Percentiles rank a stretch among this genome's conserved stretches.
These are phyloP conservation scores for Orbilia brochopaga DNA, from an alignment of 2,329 filamentous ascomycete genomes.

Conservation along the genomic window DNA sequence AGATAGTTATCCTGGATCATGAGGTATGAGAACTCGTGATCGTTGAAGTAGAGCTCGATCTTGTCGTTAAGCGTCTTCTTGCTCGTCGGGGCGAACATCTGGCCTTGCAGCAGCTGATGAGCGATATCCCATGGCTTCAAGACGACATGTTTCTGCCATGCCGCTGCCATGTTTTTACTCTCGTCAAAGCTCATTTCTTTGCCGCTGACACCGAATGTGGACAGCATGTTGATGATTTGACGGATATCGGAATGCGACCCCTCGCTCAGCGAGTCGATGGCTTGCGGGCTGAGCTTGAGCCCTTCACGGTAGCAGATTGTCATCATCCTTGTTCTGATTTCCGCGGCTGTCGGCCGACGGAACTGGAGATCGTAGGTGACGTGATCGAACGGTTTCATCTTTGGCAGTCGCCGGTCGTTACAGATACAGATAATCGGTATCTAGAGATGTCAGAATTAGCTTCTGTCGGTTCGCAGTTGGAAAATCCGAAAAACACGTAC, in stretches of 20 bases:
- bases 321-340: slow-evolving; percentile 88
- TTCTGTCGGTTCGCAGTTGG: not conserved
- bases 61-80: slow-evolving; percentile 94
- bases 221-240: slow-evolving; percentile 98
- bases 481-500: slow-evolving; percentile 4
- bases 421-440: slow-evolving; percentile 96
- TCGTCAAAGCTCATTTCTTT: slow-evolving; percentile 76
- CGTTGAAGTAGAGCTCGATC: slow-evolving; percentile 98
- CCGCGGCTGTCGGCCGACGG: slow-evolving; percentile 84
- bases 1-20: slow-evolving; percentile 99
- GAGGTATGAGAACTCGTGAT: slow-evolving; percentile 94
- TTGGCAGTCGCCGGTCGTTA: slow-evolving; percentile 88
- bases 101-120: slow-evolving; percentile 84
- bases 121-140: slow-evolving; percentile 99
- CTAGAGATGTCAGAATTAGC: slow-evolving; percentile 59
- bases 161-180: slow-evolving; percentile 88
- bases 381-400: slow-evolving; percentile 97
- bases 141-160: slow-evolving; percentile 97
- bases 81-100: slow-evolving; percentile 81
- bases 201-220: slow-evolving; percentile 85
- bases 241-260: slow-evolving; percentile 94
- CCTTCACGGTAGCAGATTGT: slow-evolving; percentile 94
- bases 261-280: slow-evolving; percentile 92
- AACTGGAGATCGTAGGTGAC: slow-evolving; percentile 85
- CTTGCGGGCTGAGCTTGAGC: slow-evolving; percentile 78